phyloP scores from a whole-genome alignment of 139 green algal species.

The Coelastrella sp. region DNA sequence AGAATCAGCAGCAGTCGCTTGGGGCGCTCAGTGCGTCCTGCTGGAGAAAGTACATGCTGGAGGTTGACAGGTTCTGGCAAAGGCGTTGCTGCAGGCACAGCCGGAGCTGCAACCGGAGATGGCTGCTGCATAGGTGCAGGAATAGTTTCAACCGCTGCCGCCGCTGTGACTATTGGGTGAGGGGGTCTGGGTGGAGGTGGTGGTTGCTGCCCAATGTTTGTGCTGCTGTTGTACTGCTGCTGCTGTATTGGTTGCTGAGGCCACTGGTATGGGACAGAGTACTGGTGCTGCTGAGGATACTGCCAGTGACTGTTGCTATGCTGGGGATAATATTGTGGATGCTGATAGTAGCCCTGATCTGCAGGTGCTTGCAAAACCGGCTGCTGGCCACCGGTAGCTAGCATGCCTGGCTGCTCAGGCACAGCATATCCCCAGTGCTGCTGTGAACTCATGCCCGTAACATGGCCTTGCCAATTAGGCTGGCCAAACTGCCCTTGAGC shows the following conservation, averaged over 20 bases:
- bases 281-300: conserved; percentile 11
- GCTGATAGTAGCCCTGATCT: background rate
- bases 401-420: too few species aligned
- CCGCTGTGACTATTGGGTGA: background rate
- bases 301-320: too few species aligned
- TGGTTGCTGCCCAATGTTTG: background rate
- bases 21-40: conserved; percentile 61
- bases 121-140: background rate
- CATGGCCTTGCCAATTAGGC: background rate
- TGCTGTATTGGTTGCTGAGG: conserved; percentile 12
- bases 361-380: background rate
- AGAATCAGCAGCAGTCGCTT: conserved; percentile 72
- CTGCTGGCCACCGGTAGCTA: too few species aligned
- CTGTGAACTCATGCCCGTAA: background rate
- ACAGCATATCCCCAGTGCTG: conserved; percentile 9
- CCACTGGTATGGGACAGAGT: background rate
- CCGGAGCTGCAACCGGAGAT: background rate
- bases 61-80: background rate
- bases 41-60: conserved; percentile 4
- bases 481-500: background rate
- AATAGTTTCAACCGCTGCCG: background rate
- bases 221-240: background rate
- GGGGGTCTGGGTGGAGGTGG: background rate
- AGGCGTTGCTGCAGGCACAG: background rate
- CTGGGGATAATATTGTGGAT: too few species aligned